Percentiles rank a stretch among this genome's conserved stretches.
phyloP scores from a whole-genome alignment of 1,139 yeast genomes.

The Zygosaccharomyces sapae region DNA sequence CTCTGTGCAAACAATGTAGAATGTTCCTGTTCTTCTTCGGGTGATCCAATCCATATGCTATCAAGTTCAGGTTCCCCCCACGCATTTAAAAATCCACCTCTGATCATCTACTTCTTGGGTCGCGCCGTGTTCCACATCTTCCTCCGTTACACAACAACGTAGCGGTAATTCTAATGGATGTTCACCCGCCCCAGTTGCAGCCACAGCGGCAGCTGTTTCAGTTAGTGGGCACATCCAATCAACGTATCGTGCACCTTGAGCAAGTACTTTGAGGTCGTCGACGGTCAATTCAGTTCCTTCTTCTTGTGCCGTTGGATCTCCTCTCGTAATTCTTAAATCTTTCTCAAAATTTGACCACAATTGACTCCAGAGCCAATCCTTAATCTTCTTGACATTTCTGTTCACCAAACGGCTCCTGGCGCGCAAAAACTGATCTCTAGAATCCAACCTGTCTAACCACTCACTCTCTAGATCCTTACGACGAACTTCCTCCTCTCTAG shows the following conservation, averaged over 20 bases:
- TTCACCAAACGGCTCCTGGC: conserved; percentile 25
- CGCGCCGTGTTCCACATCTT: conserved; percentile 23
- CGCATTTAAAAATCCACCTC: conserved; percentile 35
- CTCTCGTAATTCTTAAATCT: conserved; percentile 21
- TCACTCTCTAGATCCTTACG: conserved; percentile 29
- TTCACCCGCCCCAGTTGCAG: not conserved
- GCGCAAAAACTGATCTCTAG: conserved; percentile 30
- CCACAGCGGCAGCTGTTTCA: not conserved
- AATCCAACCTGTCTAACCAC: conserved; percentile 32
- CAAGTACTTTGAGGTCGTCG: conserved; percentile 5
- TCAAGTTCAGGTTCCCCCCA: conserved; percentile 20
- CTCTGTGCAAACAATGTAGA: conserved; percentile 20
- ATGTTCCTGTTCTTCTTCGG: conserved; percentile 30
- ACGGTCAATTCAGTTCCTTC: not conserved
- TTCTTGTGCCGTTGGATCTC: conserved; percentile 11
- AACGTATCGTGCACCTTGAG: not conserved
- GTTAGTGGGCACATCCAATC: conserved; percentile 1
- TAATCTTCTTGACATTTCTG: conserved; percentile 26
- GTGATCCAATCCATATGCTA: conserved; percentile 12
- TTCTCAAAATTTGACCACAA: conserved; percentile 32
- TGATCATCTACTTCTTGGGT: conserved; percentile 21
- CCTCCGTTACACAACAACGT: conserved; percentile 26
- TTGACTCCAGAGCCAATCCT: conserved; percentile 30
- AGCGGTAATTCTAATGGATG: conserved; percentile 28
- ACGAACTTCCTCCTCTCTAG: conserved; percentile 33